Percentiles rank a stretch among this genome's conserved stretches.
Evolutionary conservation across 768 basidiomycete species (phyloP).

Genomic region (Phlegmacium glaucopus): DNA sequence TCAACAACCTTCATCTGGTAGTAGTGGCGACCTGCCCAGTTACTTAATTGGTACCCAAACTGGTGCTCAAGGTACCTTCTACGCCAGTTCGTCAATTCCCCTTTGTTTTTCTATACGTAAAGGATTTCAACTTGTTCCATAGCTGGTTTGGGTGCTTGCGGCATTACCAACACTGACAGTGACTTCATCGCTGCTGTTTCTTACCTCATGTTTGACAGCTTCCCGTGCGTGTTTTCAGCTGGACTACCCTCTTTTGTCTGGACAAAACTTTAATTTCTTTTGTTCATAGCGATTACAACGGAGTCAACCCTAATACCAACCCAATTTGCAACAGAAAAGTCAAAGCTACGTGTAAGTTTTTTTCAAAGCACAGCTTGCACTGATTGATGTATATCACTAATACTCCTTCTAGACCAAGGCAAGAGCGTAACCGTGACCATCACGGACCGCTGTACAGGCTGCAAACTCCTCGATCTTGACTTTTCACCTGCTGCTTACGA

Average conservation of each 20-base stretch:
- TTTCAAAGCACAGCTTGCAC: conserved; percentile 5
- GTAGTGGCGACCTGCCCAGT: conserved; percentile 29
- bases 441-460: conserved; percentile 63
- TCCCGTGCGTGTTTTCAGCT: conserved; percentile 49
- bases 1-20: conserved; percentile 12
- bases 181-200: conserved; percentile 62
- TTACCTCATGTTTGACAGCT: conserved; percentile 49
- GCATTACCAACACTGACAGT: conserved; percentile 47
- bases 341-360: conserved; percentile 40
- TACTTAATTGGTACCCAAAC: conserved; percentile 45
- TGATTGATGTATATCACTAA: not conserved
- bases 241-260: not conserved
- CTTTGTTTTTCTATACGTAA: not conserved
- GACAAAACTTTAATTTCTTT: conserved; percentile 1
- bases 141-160: conserved; percentile 67
- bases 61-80: conserved; percentile 60
- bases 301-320: conserved; percentile 69
- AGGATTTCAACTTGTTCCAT: conserved; percentile 4
- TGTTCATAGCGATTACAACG: conserved; percentile 45
- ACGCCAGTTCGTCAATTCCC: conserved; percentile 32
- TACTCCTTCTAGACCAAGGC: conserved; percentile 42
- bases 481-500: conserved; percentile 59
- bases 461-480: conserved; percentile 51
- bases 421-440: conserved; percentile 45
- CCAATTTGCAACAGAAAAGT: conserved; percentile 62